Percentiles rank a stretch among this genome's conserved stretches.
These are phyloP conservation scores for Pisolithus marmoratus DNA, from an alignment of 768 basidiomycete species.

Conservation along the genomic window DNA sequence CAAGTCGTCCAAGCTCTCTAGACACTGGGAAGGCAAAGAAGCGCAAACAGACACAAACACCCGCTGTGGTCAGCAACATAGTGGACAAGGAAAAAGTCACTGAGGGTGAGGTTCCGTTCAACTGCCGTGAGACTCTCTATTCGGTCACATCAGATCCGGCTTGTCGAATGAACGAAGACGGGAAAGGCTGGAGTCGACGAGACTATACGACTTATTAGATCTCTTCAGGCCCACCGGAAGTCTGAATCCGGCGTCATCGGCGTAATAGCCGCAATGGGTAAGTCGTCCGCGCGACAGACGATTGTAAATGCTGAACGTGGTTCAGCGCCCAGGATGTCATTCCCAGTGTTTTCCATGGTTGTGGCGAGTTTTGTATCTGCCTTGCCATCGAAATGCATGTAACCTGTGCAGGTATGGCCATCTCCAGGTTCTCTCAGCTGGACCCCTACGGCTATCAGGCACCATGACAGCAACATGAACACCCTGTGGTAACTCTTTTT, in stretches of 20 bases:
- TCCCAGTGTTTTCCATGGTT: conserved; percentile 68
- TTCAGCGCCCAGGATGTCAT: conserved; percentile 53
- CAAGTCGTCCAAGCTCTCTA: no score
- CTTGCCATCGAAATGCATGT: no score
- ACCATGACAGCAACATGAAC: conserved; percentile 40
- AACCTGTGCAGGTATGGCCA: background rate
- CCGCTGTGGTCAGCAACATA: conserved; percentile 11
- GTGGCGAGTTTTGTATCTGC: conserved; percentile 26
- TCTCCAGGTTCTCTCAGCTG: background rate
- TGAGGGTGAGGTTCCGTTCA: conserved; percentile 58
- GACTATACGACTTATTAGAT: conserved; percentile 43
- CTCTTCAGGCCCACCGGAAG: conserved; percentile 67
- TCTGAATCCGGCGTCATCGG: conserved; percentile 60
- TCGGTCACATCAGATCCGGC: conserved; percentile 69
- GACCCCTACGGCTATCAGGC: background rate
- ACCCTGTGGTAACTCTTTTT: conserved; percentile 50
- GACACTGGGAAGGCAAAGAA: conserved; percentile 55
- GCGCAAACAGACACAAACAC: conserved; percentile 19
- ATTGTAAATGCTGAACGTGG: background rate
- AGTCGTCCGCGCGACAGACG: conserved; percentile 1
- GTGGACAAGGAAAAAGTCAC: conserved; percentile 50
- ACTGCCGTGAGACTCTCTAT: conserved; percentile 32
- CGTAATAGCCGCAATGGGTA: conserved; percentile 44
- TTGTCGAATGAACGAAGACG: conserved; percentile 40
- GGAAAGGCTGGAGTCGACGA: conserved; percentile 25